Base-by-base conservation (phyloP, 306 rosid species). In the Sechiopsis laciniata region DNA sequence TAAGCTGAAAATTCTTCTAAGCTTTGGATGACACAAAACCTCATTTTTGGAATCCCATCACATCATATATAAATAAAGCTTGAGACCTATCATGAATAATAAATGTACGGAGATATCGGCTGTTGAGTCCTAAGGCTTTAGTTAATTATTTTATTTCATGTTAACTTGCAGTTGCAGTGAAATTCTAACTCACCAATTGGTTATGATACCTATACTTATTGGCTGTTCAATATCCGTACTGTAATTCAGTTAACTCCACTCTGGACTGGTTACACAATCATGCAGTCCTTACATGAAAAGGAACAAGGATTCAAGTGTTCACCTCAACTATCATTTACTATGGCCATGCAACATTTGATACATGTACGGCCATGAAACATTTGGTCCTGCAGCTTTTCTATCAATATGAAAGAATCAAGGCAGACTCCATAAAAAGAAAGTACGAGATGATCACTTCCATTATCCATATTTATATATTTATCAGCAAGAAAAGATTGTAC, bases 201-300 rank as follows among this genome's bases (percentile, higher is more conserved):
- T 57, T 57, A 21, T 54, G 58, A 2, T n/a, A 54, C 58, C 58
- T 10, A 46, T 3, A 54, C 58, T 54, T 54, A 54, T 1, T 54
- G 58, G 21, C 14, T 46, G 52, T 54, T 54, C 58, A 19, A 54
- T 54, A 21, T 8, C 58, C 19, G 10, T 4, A 54, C 8, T 54
- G 58, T 54, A 17, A 54, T 7, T 54, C 22, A 54, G 58, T 54
- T 54, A 54, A 54, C 58, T 54, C 62, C 62, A 57, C 26, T 57
- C 22, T 57, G 62, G 32, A 57, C 67, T 15, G 7, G 12, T 32
- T 45, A 61, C 42, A 59, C 68, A n/a, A 62, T 62, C 69, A 62
- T 62, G 22, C 13, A 62, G 48, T n/a, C 13, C 22, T 62, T 32
- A 16, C 22, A 16, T 62, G 48, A 15, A 64, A 64, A 64, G 53